Evolutionary conservation across 768 basidiomycete species (phyloP), one percentile per base, ranked within the genome.

Genomic region (Pholiota microspora): DNA sequence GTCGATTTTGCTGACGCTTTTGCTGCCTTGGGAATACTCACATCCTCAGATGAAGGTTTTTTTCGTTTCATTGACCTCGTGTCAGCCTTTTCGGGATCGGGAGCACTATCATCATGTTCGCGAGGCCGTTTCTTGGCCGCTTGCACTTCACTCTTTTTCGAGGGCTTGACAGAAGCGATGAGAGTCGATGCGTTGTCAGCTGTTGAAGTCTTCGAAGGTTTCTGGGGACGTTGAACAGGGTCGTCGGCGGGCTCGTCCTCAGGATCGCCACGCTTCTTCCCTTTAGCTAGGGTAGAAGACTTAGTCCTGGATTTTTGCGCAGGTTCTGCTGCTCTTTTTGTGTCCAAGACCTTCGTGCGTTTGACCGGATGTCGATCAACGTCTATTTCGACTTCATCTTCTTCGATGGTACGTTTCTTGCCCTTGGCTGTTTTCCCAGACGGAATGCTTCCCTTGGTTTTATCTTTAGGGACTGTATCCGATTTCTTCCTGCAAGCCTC

Each of bases 211-310:
- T 18, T 13, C 23, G 24, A 36, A 1, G 9, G 15, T 23, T 60
- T 60, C 27, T 47, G 34, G 9, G 57, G 55, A 32, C 40, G 46
- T 18, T 47, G 38, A 18, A 35, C 15, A 10, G n/a, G 16, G 23
- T 55, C 40, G 7, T 54, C 31, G 10, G 42, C 45, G 9, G 9
- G 12, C 4, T 35, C n/a, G 16, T 53, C 51, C 7, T 36, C 51
- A 10, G 46, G 51, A 32, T 46, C 36, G 9, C 21, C 8, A 9
- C 55, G 59, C 28, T 53, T 51, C 35, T 54, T 56, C 27, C 49
- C 12, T 36, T 56, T 57, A 4, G 45, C 13, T 36, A 18, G 15
- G 9, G 40, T 8, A 18, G 40, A 7, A 16, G 18, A 4, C 21
- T 42, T 42, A 3, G 40, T 21, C 23, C 23, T 42, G 4, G 40